Conservation (phyloP, 495 filamentous ascomycete species). For the Trichocladium antarcticum region DNA sequence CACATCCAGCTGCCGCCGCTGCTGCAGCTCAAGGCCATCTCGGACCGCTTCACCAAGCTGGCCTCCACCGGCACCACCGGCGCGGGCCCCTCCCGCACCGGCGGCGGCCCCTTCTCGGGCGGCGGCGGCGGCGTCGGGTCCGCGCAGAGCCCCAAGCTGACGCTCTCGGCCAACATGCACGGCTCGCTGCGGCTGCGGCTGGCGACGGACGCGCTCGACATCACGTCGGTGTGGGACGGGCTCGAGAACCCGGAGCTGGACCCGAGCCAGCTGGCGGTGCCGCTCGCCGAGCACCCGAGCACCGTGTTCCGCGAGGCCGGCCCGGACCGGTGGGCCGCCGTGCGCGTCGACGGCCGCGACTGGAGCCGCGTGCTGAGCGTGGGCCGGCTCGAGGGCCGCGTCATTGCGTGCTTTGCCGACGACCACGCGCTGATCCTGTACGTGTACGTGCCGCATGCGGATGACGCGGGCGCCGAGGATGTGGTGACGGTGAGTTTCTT, state of each 20-base stretch:
- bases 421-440: constrained; percentile 87
- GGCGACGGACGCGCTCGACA: constrained; percentile 65
- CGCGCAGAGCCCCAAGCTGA: constrained; percentile 49
- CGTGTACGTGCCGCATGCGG: constrained; percentile 69
- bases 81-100: constrained; percentile 11
- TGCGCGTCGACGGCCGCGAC: constrained; percentile 82
- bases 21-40: constrained; percentile 75
- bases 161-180: constrained; percentile 81
- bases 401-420: constrained; percentile 73
- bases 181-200: constrained; percentile 70
- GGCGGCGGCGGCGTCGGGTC: constrained; percentile 10
- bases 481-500: constrained; percentile 50
- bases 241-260: constrained; percentile 79
- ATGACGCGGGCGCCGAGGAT: constrained; percentile 53
- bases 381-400: constrained; percentile 73
- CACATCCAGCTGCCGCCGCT: constrained; percentile 82
- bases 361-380: constrained; percentile 86
- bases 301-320: constrained; percentile 51
- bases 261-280: constrained; percentile 51
- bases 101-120: background rate
- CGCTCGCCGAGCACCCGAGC: constrained; percentile 62
- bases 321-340: constrained; percentile 66
- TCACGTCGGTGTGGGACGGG: constrained; percentile 69
- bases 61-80: constrained; percentile 28
- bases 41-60: constrained; percentile 85